Evolutionary conservation across 1,139 yeast species (phyloP), one percentile per base, ranked within the genome.

Genomic region (Chernovozyma sophiae-reginae): DNA sequence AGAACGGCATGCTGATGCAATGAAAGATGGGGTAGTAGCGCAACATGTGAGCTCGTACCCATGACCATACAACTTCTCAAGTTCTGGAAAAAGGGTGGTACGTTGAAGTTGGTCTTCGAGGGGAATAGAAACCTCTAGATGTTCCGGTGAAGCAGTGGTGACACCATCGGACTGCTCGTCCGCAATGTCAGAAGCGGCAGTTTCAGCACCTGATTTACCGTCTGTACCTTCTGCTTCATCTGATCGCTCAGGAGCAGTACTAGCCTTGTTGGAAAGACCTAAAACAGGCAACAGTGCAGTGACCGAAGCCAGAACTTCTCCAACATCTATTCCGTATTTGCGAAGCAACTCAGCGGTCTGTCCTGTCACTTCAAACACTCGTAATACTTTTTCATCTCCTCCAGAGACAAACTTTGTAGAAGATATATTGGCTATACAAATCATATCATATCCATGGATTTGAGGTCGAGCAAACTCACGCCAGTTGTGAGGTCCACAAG

Each of bases 381-480:
- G 72, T 45, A 92, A 62, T 12, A 89, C 82, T 62, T 94, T 94
- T 54, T 94, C 99, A 56, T 94, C 99, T 32, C 97, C 98, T 13
- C 92, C 97, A 40, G 96, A 86, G 3, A 90, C 87, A 62, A 86
- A 90, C 43, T 75, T 68, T 1, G 84, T 69, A 31, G 71, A 61
- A 17, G 75, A 62, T 18, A 92, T 59, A 16, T 82, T 72, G 34
- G 79, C 79, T n/a, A 86, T 68, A 46, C 95, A 81, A 31, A 86
- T 74, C 97, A 94, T 89, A 56, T 94, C 97, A 55, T 87, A 94
- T 11, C 99, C 99, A 58, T 94, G 99, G 45, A 94, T 92, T 56
- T 94, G 99, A 0, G 98, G 98, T 48, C 99, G 74, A 1, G 96
- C 87, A 58, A 92, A 81, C 56, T 94, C 99, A 55, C 82, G 85